phyloP scores from a whole-genome alignment of 2,329 filamentous ascomycete genomes.

The Cytospora leucostoma region DNA sequence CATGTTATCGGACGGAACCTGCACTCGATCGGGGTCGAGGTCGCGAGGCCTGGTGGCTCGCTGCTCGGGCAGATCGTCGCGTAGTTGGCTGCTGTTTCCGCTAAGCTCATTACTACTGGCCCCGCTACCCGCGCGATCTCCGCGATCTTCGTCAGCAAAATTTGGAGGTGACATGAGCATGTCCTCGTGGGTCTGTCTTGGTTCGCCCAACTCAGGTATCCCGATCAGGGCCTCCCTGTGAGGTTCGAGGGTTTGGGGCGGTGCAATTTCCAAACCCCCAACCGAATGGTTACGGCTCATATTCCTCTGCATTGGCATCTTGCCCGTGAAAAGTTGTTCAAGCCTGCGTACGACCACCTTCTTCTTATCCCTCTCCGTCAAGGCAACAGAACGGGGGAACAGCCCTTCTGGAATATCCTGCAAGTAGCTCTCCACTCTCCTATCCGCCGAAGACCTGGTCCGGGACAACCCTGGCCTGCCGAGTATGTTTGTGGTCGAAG shows the following conservation, averaged over 20 bases:
- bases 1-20: conserved; percentile 76
- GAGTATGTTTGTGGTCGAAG: conserved; percentile 39
- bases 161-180: conserved; percentile 49
- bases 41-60: conserved; percentile 76
- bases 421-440: conserved; percentile 69
- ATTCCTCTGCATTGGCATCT: conserved; percentile 44
- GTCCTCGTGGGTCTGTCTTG: conserved; percentile 46
- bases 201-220: conserved; percentile 39
- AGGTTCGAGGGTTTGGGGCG: conserved; percentile 36
- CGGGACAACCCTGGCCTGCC: conserved; percentile 42
- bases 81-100: conserved; percentile 45
- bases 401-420: conserved; percentile 72
- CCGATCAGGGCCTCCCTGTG: conserved; percentile 54
- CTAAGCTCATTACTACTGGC: conserved; percentile 34
- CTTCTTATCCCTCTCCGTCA: conserved; percentile 75
- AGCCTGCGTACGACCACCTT: conserved; percentile 74
- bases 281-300: conserved; percentile 32
- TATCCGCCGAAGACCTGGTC: conserved; percentile 47
- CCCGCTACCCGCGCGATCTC: conserved; percentile 37
- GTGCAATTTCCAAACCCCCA: conserved; percentile 10
- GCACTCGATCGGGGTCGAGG: conserved; percentile 74
- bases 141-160: conserved; percentile 47
- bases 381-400: conserved; percentile 59
- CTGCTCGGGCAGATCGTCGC: conserved; percentile 60
- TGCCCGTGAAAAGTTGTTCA: conserved; percentile 81